Conservation (phyloP, 140 eudicot genomes). For the Erigeron philadelphicus region DNA sequence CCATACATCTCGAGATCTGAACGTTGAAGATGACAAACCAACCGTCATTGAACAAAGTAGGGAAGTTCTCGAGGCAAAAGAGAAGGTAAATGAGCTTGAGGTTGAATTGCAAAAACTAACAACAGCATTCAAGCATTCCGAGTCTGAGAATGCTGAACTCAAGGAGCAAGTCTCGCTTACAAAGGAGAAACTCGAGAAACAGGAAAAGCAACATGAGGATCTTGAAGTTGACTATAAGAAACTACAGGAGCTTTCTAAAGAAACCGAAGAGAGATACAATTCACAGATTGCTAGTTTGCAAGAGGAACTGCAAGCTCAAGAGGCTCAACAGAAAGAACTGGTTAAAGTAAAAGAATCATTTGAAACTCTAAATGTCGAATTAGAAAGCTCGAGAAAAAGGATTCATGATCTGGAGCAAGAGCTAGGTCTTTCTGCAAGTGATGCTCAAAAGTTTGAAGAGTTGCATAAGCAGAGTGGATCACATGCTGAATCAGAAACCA, state of each 20-base stretch:
- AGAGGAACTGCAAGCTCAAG: slow-evolving; percentile 66
- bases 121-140: slow-evolving; percentile 51
- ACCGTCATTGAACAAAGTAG: slow-evolving; percentile 42
- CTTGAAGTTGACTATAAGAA: slow-evolving; percentile 54
- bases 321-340: slow-evolving; percentile 58
- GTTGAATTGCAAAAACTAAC: slow-evolving; percentile 60
- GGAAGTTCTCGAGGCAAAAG: slow-evolving; percentile 68
- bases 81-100: slow-evolving; percentile 64
- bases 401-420: slow-evolving; percentile 56
- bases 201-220: slow-evolving; percentile 51
- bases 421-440: slow-evolving; percentile 49
- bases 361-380: slow-evolving; percentile 51
- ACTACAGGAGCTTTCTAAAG: slow-evolving; percentile 44
- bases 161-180: slow-evolving; percentile 49
- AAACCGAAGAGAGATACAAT: slow-evolving; percentile 53
- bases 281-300: slow-evolving; percentile 52
- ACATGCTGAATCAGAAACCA: slow-evolving; percentile 75
- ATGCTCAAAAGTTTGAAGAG: slow-evolving; percentile 68
- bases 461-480: slow-evolving; percentile 70
- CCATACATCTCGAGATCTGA: slow-evolving; percentile 28
- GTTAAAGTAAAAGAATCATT: slow-evolving; percentile 56
- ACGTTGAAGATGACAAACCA: slow-evolving; percentile 37
- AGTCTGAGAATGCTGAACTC: slow-evolving; percentile 56
- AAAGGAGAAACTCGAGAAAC: slow-evolving; percentile 52
- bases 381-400: slow-evolving; percentile 64